Conservation (phyloP, 2,329 filamentous ascomycete genomes). For the Fusarium sp. region DNA sequence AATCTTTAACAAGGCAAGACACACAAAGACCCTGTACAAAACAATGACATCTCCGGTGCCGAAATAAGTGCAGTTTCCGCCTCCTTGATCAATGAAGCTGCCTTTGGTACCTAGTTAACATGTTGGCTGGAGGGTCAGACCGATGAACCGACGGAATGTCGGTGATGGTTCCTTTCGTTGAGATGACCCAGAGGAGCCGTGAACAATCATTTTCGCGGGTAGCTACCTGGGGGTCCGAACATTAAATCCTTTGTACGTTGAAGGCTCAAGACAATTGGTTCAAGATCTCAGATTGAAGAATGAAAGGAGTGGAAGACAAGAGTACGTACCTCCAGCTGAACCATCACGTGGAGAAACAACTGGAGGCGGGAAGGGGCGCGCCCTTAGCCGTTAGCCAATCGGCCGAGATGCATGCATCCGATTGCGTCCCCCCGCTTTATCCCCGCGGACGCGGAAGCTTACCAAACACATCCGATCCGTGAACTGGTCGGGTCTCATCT, state of each 20-base stretch:
- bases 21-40: background rate
- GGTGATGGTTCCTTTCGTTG: background rate
- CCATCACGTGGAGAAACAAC: background rate
- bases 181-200: background rate
- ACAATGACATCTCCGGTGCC: background rate
- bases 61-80: background rate
- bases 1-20: background rate
- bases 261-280: background rate
- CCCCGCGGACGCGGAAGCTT: slow-evolving; percentile 11
- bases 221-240: background rate
- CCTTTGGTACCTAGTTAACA: background rate
- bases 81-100: background rate
- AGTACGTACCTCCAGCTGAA: background rate
- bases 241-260: background rate
- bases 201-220: background rate
- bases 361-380: slow-evolving; percentile 4
- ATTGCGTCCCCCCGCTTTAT: slow-evolving; percentile 23
- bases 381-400: slow-evolving; percentile 8
- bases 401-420: slow-evolving; percentile 15
- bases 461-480: background rate
- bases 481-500: background rate
- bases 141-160: background rate
- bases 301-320: background rate
- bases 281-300: background rate
- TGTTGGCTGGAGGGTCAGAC: background rate